Conservation (phyloP, 2,329 filamentous ascomycete species). For the Fusarium beomiforme region DNA sequence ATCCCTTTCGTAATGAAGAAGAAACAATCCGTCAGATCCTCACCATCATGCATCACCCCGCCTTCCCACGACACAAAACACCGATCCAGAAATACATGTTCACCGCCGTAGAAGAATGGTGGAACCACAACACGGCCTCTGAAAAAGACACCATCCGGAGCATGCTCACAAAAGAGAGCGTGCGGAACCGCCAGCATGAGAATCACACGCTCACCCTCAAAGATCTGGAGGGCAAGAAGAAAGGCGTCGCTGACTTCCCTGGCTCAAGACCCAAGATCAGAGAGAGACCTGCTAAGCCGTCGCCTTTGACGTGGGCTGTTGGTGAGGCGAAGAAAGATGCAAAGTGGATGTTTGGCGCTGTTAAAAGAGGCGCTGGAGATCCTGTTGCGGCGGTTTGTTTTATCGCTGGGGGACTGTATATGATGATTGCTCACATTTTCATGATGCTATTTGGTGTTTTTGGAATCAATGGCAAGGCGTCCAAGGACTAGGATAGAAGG, state of each 20-base stretch:
- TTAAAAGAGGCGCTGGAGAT: constrained; percentile 28
- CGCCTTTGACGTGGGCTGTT: constrained; percentile 37
- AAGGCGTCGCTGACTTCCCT: constrained; percentile 40
- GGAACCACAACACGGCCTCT: constrained; percentile 56
- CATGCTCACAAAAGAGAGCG: constrained; percentile 43
- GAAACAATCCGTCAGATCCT: constrained; percentile 81
- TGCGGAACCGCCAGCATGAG: constrained; percentile 41
- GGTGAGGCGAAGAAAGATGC: constrained; percentile 29
- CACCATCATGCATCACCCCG: constrained; percentile 86
- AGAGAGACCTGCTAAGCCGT: constrained; percentile 34
- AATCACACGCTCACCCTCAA: constrained; percentile 42
- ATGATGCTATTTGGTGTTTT: constrained; percentile 9
- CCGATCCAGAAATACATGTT: constrained; percentile 88
- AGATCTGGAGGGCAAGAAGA: constrained; percentile 37
- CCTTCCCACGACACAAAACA: constrained; percentile 70
- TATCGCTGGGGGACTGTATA: constrained; percentile 15
- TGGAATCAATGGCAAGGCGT: not conserved
- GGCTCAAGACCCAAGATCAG: constrained; percentile 39
- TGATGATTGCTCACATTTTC: constrained; percentile 13
- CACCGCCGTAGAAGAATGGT: constrained; percentile 80
- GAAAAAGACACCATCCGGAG: constrained; percentile 37
- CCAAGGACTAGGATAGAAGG: not conserved
- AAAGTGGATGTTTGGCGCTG: constrained; percentile 28
- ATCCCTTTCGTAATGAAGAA: constrained; percentile 72
- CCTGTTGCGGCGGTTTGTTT: constrained; percentile 23